phyloP scores from a whole-genome alignment of 176 grass and related monocot species.

The Hordeum vulgare region MorexV3_pseudomolecules_assembly NC_058524.1:594701280-594701779 shows the following conservation, averaged over 20 bases:
- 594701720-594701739: not conserved
- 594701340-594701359: not conserved
- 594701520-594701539: not conserved
- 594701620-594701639: not conserved
- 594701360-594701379: not conserved
- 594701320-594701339: too few species aligned
- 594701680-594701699: not conserved
- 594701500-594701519: not conserved
- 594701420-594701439: not conserved
- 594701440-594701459: not conserved
- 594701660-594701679: not conserved
- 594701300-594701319: not conserved
- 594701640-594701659: not conserved
- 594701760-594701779: too few species aligned
- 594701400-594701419: not conserved
- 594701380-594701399: slow-evolving; percentile 36
- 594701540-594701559: not conserved
- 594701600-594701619: not conserved
- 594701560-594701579: not conserved
- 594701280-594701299: not conserved
- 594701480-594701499: slow-evolving; percentile 8
- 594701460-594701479: slow-evolving; percentile 20
- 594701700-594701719: not conserved
- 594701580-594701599: not conserved
- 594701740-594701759: too few species aligned